Conservation (phyloP, 352 stramenopile species). For the Elongisporangium anandrum region DNA sequence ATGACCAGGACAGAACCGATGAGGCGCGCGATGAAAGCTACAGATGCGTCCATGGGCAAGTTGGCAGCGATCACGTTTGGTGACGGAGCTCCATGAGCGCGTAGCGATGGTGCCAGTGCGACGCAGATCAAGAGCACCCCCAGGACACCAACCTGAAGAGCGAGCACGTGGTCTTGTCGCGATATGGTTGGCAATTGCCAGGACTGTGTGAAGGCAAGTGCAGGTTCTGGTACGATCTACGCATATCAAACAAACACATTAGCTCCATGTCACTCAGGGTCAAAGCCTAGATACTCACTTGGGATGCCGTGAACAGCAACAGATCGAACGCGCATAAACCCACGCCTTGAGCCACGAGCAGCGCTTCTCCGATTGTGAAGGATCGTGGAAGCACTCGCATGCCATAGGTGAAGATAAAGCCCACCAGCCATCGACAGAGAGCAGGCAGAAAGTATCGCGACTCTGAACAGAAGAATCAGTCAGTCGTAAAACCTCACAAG, state of each 20-base stretch:
- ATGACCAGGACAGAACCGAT: constrained; percentile 13
- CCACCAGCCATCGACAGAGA: constrained; percentile 24
- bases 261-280: background rate
- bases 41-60: constrained; percentile 17
- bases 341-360: constrained; percentile 60
- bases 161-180: constrained; percentile 38
- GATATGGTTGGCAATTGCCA: constrained; percentile 7
- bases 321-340: constrained; percentile 48
- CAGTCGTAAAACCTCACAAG: no score
- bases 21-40: constrained; percentile 31
- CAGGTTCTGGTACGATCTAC: background rate
- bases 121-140: constrained; percentile 43
- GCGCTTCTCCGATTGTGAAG: constrained; percentile 70
- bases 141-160: constrained; percentile 55
- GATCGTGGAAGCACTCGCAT: constrained; percentile 44
- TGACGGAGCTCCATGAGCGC: constrained; percentile 30
- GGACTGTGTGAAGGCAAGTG: background rate
- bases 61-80: constrained; percentile 30
- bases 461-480: constrained; percentile 1
- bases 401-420: constrained; percentile 31
- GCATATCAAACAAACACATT: constrained; percentile 4
- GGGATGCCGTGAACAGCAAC: constrained; percentile 31
- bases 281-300: constrained; percentile 15
- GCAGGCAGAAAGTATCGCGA: constrained; percentile 32
- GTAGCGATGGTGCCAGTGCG: constrained; percentile 41